Evolutionary conservation across 2,329 filamentous ascomycete genomes (phyloP), one percentile per base, ranked within the genome.

Genomic region (Paradendryphiella salina): DNA sequence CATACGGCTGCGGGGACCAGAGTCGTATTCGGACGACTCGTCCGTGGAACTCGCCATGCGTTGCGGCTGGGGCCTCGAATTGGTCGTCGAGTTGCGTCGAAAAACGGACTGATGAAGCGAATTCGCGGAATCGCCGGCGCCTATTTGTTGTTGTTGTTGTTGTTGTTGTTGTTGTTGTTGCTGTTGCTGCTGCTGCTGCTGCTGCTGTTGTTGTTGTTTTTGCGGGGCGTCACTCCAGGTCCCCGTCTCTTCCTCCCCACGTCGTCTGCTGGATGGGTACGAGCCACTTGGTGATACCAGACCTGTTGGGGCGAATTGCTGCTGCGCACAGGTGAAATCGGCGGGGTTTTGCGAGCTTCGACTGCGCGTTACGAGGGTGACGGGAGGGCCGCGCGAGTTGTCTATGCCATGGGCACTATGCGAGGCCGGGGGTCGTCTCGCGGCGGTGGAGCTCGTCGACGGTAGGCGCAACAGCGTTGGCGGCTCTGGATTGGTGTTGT

Each of bases 401-500:
- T 78, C 76, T 72, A 80, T 78, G 60, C 78, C 77, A 73, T 77
- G 72, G 45, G 74, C 76, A 58, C 75, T 78, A 56, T 74, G 74
- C 40, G 77, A 79, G 18, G 77, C 77, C 33, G 78, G 78, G 23
- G 77, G 72, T 57, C 74, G 67, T 67, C 71, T 71, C 29, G 59
- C 49, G n/a, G 68, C 52, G 14, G 63, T 48, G 9, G 64, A 63
- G 48, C 46, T 62, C 28, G 52, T 48, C 4, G 69, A 70, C 15
- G 69, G 69, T 50, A 72, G 60, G 57, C 69, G 69, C 61, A 69
- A 38, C 17, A 72, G 60, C 11, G 60, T 55, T 18, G 65, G 64
- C 20, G 59, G 41, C 21, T 62, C 56, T 6, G 65, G 60, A 15
- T 61, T 58, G 9, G 66, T 65, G 32, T 59, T 50, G 51, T 56